Evolutionary conservation across 129 eudicot genomes (phyloP).

Genomic region (Escallonia rubra): DNA sequence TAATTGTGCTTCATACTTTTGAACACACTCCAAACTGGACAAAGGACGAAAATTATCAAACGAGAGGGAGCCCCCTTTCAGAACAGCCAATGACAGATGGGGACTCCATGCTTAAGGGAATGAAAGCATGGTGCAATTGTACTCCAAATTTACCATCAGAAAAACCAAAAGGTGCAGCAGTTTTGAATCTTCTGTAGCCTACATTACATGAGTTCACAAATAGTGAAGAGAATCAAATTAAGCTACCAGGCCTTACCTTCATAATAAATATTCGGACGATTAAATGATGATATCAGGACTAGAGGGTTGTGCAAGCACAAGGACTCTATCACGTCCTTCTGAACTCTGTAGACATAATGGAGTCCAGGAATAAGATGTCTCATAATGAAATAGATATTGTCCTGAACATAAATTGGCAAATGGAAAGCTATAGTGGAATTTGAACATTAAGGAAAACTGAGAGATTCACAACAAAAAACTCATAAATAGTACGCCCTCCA

Average conservation of each 20-base stretch:
- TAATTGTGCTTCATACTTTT: too few relatives aligned
- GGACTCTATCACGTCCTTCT: constrained; percentile 79
- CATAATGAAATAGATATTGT: background rate
- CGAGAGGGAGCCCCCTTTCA: too few relatives aligned
- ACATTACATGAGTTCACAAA: background rate
- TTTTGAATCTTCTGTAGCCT: background rate
- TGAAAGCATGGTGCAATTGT: background rate
- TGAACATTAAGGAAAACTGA: too few relatives aligned
- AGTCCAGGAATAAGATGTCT: constrained; percentile 3
- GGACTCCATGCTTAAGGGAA: too few relatives aligned
- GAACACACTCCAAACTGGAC: too few relatives aligned
- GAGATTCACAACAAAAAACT: too few relatives aligned
- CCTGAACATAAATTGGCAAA: background rate
- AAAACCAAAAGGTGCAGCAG: background rate
- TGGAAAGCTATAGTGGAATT: too few relatives aligned
- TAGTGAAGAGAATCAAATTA: constrained; percentile 7
- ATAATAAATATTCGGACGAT: constrained; percentile 86
- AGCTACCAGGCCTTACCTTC: constrained; percentile 53
- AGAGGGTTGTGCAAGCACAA: constrained; percentile 72
- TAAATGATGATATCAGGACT: constrained; percentile 83
- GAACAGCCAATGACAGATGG: too few relatives aligned
- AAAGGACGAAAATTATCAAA: too few relatives aligned
- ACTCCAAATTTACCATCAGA: background rate
- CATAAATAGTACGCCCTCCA: too few relatives aligned
- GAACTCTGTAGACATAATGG: constrained; percentile 60